Percentiles rank a stretch among this genome's conserved stretches.
Conservation (phyloP, 108 stramenopile genomes). For the Cylindrotheca closterium region DNA sequence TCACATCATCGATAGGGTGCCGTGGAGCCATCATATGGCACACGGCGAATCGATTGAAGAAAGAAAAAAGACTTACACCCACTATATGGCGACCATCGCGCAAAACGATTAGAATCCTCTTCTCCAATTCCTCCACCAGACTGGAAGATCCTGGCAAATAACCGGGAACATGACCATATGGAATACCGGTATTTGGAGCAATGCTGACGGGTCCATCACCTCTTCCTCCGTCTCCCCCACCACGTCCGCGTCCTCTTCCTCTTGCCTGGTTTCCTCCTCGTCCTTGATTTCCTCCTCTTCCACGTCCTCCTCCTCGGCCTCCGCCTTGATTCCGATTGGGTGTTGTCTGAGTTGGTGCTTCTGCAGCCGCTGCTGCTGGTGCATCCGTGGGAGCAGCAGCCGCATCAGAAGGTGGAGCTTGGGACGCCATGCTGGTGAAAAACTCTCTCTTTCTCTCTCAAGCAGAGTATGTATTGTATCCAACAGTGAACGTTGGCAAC, state of each 20-base stretch:
- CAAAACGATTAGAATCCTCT: constrained; percentile 82
- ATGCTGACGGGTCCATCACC: constrained; percentile 1
- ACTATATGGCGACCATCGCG: constrained; percentile 93
- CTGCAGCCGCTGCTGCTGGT: background rate
- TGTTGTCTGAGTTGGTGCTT: background rate
- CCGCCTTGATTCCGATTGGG: background rate
- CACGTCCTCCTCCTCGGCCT: constrained; percentile 2
- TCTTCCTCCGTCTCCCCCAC: constrained; percentile 5
- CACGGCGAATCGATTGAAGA: background rate
- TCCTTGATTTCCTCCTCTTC: background rate
- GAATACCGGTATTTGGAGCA: constrained; percentile 46
- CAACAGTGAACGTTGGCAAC: too few species aligned
- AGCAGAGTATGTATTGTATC: too few species aligned
- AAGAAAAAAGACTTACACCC: constrained; percentile 54
- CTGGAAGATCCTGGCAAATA: constrained; percentile 93
- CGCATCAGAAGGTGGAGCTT: background rate
- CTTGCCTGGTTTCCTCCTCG: background rate
- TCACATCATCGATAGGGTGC: background rate
- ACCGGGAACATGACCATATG: constrained; percentile 79
- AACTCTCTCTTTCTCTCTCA: background rate
- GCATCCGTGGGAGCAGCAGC: background rate
- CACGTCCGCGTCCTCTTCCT: constrained; percentile 15
- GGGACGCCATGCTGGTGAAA: background rate
- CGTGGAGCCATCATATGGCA: background rate
- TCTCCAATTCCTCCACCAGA: constrained; percentile 93